Base-by-base conservation (phyloP, 169 alveolate genomes). In the Cryptosporidium andersoni region DNA sequence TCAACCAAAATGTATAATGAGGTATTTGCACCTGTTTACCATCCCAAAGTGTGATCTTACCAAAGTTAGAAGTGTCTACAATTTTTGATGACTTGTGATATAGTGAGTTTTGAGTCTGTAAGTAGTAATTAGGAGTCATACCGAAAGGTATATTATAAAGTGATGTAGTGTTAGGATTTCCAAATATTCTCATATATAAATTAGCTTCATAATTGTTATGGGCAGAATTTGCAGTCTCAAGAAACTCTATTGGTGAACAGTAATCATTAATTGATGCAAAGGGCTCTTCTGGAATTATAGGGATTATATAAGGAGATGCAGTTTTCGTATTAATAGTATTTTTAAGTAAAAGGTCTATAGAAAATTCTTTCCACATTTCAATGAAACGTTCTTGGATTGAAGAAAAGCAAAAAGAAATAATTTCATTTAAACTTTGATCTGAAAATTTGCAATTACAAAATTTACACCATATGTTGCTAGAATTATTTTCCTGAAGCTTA, bases 31-130 rank as follows among this genome's bases (percentile, higher is more conserved):
- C 8, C 34, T 5, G 39, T 12, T 49, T 34, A 0, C 68, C 85
- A 74, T 74, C 62, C 85, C 85, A 74, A n/a, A 74, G 45, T 55
- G 60, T 60, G 7, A 58, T 51, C 5, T 74, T 60, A 3, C 85
- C 85, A 14, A 64, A 68, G 25, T 25, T 25, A 25, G 25, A 25
- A 25, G 25, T 25, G 25, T 74, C 25, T 34, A 2, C 43, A 34
- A 39, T 67, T 45, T 25, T 37, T 9, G 56, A 25, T 25, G 16
- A 25, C 12, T 51, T 60, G 25, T 1, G 16, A 34, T 11, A 14
- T 6, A 14, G n/a, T 34, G 55, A 58, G n/a, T 39, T 74, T 34
- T 74, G n/a, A 37, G 43, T 55, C 6, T 55, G 55, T 49, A 52
- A 58, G 25, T 45, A 74, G 4, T 60, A 37, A 14, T 47, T 64